Percentiles rank a stretch among this genome's conserved stretches.
phyloP scores from a whole-genome alignment of 805 yeast species.

The Grigorovia humatica region DNA sequence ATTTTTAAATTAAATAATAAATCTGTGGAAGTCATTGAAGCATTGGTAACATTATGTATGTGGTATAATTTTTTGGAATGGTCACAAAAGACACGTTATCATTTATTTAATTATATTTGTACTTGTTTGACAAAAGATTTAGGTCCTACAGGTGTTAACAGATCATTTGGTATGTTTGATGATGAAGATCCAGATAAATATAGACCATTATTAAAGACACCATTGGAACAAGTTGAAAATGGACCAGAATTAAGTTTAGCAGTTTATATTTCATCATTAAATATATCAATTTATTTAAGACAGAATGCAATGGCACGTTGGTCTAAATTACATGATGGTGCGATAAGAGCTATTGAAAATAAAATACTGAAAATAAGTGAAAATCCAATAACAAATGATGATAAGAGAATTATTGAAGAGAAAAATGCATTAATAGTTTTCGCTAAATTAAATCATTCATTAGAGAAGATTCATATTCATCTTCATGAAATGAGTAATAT shows the following conservation, averaged over 20 bases:
- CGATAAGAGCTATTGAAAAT: slow-evolving; percentile 4
- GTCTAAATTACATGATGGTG: slow-evolving; percentile 30
- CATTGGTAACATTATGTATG: slow-evolving; percentile 47
- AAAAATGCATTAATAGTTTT: slow-evolving; percentile 43
- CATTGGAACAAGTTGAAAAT: slow-evolving; percentile 14
- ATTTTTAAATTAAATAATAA: slow-evolving; percentile 62
- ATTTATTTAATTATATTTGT: slow-evolving; percentile 54
- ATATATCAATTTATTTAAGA: slow-evolving; percentile 54
- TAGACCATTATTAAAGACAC: slow-evolving; percentile 12
- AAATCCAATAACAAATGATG: background rate
- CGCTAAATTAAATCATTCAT: slow-evolving; percentile 45
- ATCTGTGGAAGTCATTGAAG: slow-evolving; percentile 54
- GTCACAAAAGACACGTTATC: slow-evolving; percentile 69
- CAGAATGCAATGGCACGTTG: slow-evolving; percentile 53
- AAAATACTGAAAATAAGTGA: background rate
- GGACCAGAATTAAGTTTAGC: slow-evolving; percentile 31
- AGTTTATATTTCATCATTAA: slow-evolving; percentile 52
- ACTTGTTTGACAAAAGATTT: slow-evolving; percentile 64
- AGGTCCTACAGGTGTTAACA: slow-evolving; percentile 49
- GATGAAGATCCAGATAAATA: slow-evolving; percentile 12
- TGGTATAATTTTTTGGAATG: slow-evolving; percentile 85
- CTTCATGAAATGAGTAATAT: slow-evolving; percentile 31
- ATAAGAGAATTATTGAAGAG: slow-evolving; percentile 20
- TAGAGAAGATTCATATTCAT: slow-evolving; percentile 51
- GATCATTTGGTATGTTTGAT: slow-evolving; percentile 28